Percentiles rank a stretch among this genome's conserved stretches.
Conservation (phyloP, 2,329 filamentous ascomycete genomes). For the Tolypocladium tundrense region DNA sequence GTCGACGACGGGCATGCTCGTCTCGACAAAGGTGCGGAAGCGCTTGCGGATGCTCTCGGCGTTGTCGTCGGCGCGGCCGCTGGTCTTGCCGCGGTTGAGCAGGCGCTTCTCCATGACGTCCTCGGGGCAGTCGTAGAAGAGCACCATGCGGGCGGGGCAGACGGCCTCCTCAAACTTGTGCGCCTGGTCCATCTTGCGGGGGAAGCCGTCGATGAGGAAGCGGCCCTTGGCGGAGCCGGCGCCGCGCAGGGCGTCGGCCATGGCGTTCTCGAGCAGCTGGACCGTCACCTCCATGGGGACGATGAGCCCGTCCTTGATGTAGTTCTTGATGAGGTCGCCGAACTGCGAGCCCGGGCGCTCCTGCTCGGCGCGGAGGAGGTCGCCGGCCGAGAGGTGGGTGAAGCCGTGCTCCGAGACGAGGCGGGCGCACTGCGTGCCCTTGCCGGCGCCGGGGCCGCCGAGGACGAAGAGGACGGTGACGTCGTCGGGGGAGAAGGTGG, state of each 20-base stretch:
- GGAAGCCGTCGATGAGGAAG: slow-evolving; percentile 79
- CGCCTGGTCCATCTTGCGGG: slow-evolving; percentile 94
- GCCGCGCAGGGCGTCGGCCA: slow-evolving; percentile 57
- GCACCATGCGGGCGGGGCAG: slow-evolving; percentile 70
- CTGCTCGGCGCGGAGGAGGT: slow-evolving; percentile 89
- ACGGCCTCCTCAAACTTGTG: slow-evolving; percentile 86
- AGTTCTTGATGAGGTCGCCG: slow-evolving; percentile 82
- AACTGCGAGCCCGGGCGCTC: slow-evolving; percentile 77
- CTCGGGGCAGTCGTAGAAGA: slow-evolving; percentile 94
- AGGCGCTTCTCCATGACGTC: slow-evolving; percentile 75
- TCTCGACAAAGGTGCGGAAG: slow-evolving; percentile 88
- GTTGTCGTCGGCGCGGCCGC: slow-evolving; percentile 86
- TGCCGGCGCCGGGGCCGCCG: slow-evolving; percentile 88
- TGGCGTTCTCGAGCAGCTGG: slow-evolving; percentile 85
- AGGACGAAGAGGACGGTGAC: slow-evolving; percentile 96
- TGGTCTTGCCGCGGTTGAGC: slow-evolving; percentile 84
- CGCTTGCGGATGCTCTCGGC: slow-evolving; percentile 92
- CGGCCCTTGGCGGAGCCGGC: slow-evolving; percentile 44
- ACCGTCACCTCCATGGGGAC: slow-evolving; percentile 99
- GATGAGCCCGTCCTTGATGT: slow-evolving; percentile 90
- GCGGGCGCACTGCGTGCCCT: slow-evolving; percentile 89
- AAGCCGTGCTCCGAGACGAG: slow-evolving; percentile 84
- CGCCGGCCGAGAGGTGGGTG: slow-evolving; percentile 85
- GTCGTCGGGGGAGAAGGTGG: slow-evolving; percentile 63
- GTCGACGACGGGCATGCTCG: slow-evolving; percentile 93